Percentiles rank a stretch among this genome's conserved stretches.
These are phyloP conservation scores for Tanozyma kutaoensis DNA, from an alignment of 805 yeast species.

Conservation along the genomic window DNA sequence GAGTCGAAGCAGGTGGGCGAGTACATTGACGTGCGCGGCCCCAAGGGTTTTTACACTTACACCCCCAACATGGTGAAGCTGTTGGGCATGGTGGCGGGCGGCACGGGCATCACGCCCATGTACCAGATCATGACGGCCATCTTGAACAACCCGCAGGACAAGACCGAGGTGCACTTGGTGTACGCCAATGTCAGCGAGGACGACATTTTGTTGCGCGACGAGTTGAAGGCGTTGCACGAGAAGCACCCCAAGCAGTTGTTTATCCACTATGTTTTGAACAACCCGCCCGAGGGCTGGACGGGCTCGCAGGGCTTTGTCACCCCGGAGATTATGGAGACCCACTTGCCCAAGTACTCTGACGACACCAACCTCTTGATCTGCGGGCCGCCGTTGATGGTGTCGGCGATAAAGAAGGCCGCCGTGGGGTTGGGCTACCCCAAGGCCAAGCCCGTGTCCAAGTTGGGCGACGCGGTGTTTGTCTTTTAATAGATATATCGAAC, in stretches of 20 bases:
- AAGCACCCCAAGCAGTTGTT: slow-evolving; percentile 45
- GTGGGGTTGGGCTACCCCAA: slow-evolving; percentile 62
- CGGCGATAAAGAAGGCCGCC: slow-evolving; percentile 73
- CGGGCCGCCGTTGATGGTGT: slow-evolving; percentile 91
- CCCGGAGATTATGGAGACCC: slow-evolving; percentile 50
- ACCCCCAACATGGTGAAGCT: slow-evolving; percentile 62
- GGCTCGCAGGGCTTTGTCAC: slow-evolving; percentile 77
- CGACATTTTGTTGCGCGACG: slow-evolving; percentile 71
- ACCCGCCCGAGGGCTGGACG: slow-evolving; percentile 58
- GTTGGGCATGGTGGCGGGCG: slow-evolving; percentile 91
- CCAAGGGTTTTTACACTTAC: slow-evolving; percentile 81
- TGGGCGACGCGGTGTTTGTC: slow-evolving; percentile 83
- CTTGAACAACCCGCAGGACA: slow-evolving; percentile 62
- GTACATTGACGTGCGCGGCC: slow-evolving; percentile 68
- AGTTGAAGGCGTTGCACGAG: slow-evolving; percentile 54
- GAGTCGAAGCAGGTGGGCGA: slow-evolving; percentile 71
- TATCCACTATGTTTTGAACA: slow-evolving; percentile 65
- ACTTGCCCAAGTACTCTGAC: slow-evolving; percentile 47
- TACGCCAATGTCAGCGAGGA: slow-evolving; percentile 74
- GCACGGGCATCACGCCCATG: slow-evolving; percentile 96
- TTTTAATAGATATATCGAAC: no score
- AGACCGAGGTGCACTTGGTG: slow-evolving; percentile 58
- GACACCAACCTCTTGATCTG: slow-evolving; percentile 69
- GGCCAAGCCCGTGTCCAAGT: slow-evolving; percentile 80
- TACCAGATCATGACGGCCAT: slow-evolving; percentile 81